Evolutionary conservation across 2,329 filamentous ascomycete genomes (phyloP).

Genomic region (Didymella glomerata): DNA sequence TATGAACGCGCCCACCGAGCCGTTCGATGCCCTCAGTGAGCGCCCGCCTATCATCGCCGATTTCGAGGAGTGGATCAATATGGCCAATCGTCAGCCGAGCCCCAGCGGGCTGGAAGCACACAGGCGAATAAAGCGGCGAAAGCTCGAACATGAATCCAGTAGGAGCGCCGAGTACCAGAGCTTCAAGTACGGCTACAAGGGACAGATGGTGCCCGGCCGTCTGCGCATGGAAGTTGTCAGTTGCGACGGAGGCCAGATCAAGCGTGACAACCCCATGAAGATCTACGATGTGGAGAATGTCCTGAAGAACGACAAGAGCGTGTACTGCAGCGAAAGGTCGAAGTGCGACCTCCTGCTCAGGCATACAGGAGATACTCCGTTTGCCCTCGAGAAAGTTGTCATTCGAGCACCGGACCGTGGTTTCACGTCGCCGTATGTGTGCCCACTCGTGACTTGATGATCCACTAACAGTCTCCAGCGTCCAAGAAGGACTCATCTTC

Average conservation of each 20-base stretch:
- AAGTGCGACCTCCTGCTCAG: conserved; percentile 86
- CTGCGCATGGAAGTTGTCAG: conserved; percentile 87
- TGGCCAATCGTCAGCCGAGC: conserved; percentile 9
- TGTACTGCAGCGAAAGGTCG: conserved; percentile 90
- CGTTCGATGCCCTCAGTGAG: conserved; percentile 39
- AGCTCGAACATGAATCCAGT: conserved; percentile 50
- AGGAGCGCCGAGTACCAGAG: conserved; percentile 37
- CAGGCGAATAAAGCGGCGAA: conserved; percentile 48
- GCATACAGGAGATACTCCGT: conserved; percentile 81
- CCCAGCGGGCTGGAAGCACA: conserved; percentile 25
- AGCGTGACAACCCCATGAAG: conserved; percentile 64
- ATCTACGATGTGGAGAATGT: conserved; percentile 72
- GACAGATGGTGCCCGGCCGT: conserved; percentile 83
- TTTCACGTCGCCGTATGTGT: conserved; percentile 84
- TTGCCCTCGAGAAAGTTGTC: conserved; percentile 83
- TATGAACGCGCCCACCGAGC: conserved; percentile 33
- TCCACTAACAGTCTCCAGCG: conserved; percentile 61
- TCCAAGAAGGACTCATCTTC: conserved; percentile 92
- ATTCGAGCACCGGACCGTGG: conserved; percentile 84
- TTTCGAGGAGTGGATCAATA: conserved; percentile 12
- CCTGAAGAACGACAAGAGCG: conserved; percentile 79
- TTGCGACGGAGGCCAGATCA: conserved; percentile 81
- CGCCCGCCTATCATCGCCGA: conserved; percentile 14
- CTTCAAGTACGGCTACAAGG: conserved; percentile 84
- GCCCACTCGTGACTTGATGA: conserved; percentile 15